Conservation (phyloP, 352 stramenopile genomes). For the Pythium apleroticum region DNA sequence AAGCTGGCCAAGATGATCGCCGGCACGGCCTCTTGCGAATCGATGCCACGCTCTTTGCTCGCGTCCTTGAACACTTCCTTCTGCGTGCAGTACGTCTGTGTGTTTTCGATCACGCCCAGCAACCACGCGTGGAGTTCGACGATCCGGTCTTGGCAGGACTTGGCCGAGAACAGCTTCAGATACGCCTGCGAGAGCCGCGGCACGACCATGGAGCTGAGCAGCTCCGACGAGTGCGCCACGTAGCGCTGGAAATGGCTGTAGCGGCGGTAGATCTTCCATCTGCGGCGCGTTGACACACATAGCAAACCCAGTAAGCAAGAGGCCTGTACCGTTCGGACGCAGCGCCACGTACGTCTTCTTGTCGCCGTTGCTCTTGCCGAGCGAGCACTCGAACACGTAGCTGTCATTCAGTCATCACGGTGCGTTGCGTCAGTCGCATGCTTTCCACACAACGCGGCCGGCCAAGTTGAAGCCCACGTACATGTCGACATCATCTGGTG, state of each 20-base stretch:
- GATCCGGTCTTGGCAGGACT: conserved; percentile 75
- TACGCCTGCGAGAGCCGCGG: conserved; percentile 72
- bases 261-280: conserved; percentile 84
- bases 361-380: conserved; percentile 37
- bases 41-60: conserved; percentile 22
- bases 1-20: conserved; percentile 67
- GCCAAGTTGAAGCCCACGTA: conserved; percentile 31
- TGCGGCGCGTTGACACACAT: too few species aligned
- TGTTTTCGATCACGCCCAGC: conserved; percentile 62
- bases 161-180: conserved; percentile 79
- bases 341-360: conserved; percentile 40
- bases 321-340: too few species aligned
- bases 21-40: conserved; percentile 42
- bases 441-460: too few species aligned
- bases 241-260: conserved; percentile 85
- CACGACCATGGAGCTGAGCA: conserved; percentile 56
- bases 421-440: not conserved
- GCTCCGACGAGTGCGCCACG: conserved; percentile 55
- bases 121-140: conserved; percentile 76
- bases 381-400: conserved; percentile 76
- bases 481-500: conserved; percentile 79
- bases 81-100: conserved; percentile 52
- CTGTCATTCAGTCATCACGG: conserved; percentile 28
- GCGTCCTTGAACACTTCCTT: conserved; percentile 29
- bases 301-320: too few species aligned